Base-by-base conservation (phyloP, 2,329 filamentous ascomycete genomes). In the Epichloe baconii region DNA sequence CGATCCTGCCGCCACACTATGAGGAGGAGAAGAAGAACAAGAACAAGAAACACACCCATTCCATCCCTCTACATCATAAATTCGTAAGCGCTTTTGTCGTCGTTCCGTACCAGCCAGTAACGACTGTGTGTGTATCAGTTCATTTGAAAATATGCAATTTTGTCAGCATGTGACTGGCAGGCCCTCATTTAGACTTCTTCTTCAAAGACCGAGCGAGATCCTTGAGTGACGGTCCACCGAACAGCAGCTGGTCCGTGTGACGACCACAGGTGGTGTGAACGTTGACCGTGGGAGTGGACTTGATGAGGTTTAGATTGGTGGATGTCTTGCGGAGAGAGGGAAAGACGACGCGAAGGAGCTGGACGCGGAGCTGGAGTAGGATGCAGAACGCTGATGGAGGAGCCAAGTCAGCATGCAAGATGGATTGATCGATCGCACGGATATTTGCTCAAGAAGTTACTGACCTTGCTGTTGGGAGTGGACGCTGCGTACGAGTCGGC, bases 181-280 rank as follows among this genome's bases (percentile, higher is more conserved):
- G 23, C 2, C 2, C 6, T 21, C 19, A 17, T 19, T 50, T 41
- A 55, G 21, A 45, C 49, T 62, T 59, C 59, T 64, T 68, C 42
- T 69, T 68, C 45, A 74, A 58, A 15, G 68, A 62, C 44, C 68
- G 68, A 55, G 70, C 70, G 36, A 75, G 60, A 44, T 72, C 71
- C 7, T 66, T 61, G 21, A 75, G 58, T 2, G 70, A 74, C 42
- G 70, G 71, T 1, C 75, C 75, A 36, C 73, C 66, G 54, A 79
- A 75, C 14, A 79, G 64, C 53, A 71, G 76, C 57, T 78, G 73
- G 56, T 77, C 70, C 40, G 73, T 73, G 61, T 79, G 76, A 14
- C 76, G 68, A 14, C 76, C 76, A 54, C 76, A 79, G 52, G 75
- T 74, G 37, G 75, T 78, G 62, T 77, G 70, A 42, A 73, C 69